Evolutionary conservation across 768 basidiomycete genomes (phyloP).

Genomic region (Suillus clintonianus): DNA sequence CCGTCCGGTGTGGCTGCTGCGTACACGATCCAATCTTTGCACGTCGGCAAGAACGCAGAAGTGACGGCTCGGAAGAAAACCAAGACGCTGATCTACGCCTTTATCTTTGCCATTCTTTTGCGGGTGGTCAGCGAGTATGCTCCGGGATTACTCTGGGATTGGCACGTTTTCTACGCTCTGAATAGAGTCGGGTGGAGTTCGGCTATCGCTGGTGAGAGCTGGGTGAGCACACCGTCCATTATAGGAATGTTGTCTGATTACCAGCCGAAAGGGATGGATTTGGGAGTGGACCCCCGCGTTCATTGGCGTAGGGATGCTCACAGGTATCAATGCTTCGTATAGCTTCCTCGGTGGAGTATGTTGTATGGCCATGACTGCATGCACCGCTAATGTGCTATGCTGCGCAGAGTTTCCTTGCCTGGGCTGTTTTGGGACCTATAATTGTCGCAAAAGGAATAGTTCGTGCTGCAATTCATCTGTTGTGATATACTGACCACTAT

Average conservation of each 20-base stretch:
- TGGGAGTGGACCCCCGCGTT: constrained; percentile 48
- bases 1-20: constrained; percentile 65
- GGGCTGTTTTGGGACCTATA: constrained; percentile 60
- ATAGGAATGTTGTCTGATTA: neutral
- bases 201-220: constrained; percentile 57
- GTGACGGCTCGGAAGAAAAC: constrained; percentile 57
- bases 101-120: constrained; percentile 48
- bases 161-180: constrained; percentile 65
- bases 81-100: constrained; percentile 46
- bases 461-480: neutral
- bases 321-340: constrained; percentile 54
- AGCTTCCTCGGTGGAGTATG: constrained; percentile 48
- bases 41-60: constrained; percentile 49
- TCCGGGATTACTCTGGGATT: constrained; percentile 58
- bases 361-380: constrained; percentile 7
- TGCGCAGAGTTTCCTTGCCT: constrained; percentile 52
- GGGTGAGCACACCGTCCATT: constrained; percentile 35
- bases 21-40: constrained; percentile 62
- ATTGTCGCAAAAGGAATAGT: constrained; percentile 50
- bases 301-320: constrained; percentile 58
- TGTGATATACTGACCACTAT: neutral
- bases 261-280: constrained; percentile 10
- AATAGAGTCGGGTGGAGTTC: constrained; percentile 57
- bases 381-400: constrained; percentile 3
- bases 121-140: constrained; percentile 59